Base-by-base conservation (phyloP, 176 grass and related monocot species). In the Metroxylon sagu region DNA sequence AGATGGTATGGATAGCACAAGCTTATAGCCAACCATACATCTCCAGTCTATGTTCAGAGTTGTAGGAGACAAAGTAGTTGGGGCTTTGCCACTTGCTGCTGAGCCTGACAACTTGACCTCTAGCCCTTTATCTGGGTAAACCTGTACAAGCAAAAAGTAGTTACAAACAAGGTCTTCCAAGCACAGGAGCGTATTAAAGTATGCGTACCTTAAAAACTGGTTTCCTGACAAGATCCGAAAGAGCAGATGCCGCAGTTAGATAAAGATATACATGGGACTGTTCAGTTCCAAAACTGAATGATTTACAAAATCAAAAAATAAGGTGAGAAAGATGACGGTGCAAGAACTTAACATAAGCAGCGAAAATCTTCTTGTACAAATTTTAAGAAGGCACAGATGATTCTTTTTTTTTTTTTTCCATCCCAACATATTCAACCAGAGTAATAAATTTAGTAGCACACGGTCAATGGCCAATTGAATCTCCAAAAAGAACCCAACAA, bases 61-160 rank as follows among this genome's bases (percentile, higher is more conserved):
- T 56, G 92, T 75, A 52, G 92, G 92, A 64, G 92, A 90, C 48
- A 96, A 81, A 58, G 87, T 87, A 65, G 80, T 84, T 77, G 92
- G 92, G 28, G 69, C 57, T 48, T 51, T 76, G 18, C 70, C 82
- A 56, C 66, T 78, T 65, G 76, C 64, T 48, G 75, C 85, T 78
- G 86, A 95, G 60, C 83, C 86, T 63, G 68, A 68, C 48, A 96
- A 68, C 30, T 56, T 80, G 54, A 90, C 69, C 51, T 54, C 78
- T 65, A 96, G 74, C 43, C 92, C 92, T 60, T 77, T 85, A 29
- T 59, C 61, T 23, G 92, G 92, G 70, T 82, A 80, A 85, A 90
- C 78, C 92, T 96, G 66, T 51, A 19, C 26, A 71, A 43, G 8
- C 5, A 77, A 83, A 51, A 14, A 17, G 52, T 3, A 59, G 52